Base-by-base conservation (phyloP, 148 eudicot species). In the Cornus kousa region DNA sequence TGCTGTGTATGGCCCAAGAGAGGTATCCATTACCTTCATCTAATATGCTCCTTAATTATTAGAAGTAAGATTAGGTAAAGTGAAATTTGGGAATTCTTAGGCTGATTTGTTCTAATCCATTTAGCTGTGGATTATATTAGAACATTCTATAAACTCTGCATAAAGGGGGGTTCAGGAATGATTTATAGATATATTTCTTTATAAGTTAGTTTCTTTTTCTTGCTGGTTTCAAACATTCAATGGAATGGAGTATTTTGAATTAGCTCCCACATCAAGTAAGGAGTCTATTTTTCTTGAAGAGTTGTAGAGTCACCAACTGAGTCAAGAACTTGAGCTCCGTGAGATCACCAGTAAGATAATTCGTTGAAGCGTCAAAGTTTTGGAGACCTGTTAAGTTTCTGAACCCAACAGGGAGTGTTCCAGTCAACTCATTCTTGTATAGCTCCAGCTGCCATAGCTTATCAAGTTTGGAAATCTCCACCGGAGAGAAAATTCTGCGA, bases 1-100 rank as follows among this genome's bases (percentile, higher is more conserved):
- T 72, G 97, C 97, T 5, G 97, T 95, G n/a, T 93, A 95, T 78
- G 98, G 97, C 67, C 98, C 98, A 11, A 89, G 97, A 82, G 98
- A 95, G 97, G 98, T 95, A 85, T 50, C 62, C 19, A 20, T 78
- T 28, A 24, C 13, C 13, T 20, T 71, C 53, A 68, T 50, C 39
- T 74, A 57, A 6, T 5, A 16, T 64, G 55, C 9, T 31, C 43
- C 33, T 43, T 7, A 6, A 39, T 31, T 43, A 0, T 7, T 43
- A 43, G 48, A 43, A 12, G 2, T 16, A 60, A 60, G 5, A 16
- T 4, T 60, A 6, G 5, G 20, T 57, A 60, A 1, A 16, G 20
- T 60, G 66, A 60, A 57, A 60, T 60, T 60, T 60, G 66, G 66
- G 66, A 16, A 60, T 5, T 60, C 66, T 60, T 60, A 43, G 48